A percentile compares a stretch with the other conserved stretches of the same genome.
Evolutionary conservation across 1,284 basidiomycete species (phyloP).

Genomic region (Tilletiaria anomala): DNA sequence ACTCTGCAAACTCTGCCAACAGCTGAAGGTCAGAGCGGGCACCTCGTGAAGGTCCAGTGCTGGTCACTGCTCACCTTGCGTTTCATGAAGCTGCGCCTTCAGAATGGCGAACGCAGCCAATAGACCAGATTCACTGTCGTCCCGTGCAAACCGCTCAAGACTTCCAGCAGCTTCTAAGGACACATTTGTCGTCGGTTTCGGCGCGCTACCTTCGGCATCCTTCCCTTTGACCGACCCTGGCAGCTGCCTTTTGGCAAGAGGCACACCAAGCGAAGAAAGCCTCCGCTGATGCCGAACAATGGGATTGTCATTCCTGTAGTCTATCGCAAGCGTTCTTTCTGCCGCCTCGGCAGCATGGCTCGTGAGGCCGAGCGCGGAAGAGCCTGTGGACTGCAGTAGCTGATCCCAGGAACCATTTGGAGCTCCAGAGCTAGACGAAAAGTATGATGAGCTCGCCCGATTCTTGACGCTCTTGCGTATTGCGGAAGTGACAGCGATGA

Average conservation of each 20-base stretch:
- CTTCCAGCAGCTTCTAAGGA: background rate
- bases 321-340: background rate
- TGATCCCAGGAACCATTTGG: background rate
- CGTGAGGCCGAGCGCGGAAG: background rate
- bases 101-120: slow-evolving; percentile 80
- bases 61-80: slow-evolving; percentile 50
- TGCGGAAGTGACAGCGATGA: slow-evolving; percentile 74
- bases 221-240: background rate
- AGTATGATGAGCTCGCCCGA: background rate
- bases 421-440: background rate
- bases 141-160: background rate
- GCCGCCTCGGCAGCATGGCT: background rate
- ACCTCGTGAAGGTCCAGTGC: no score
- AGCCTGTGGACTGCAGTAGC: background rate
- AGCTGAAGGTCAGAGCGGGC: no score
- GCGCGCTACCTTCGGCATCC: background rate
- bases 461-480: slow-evolving; percentile 66
- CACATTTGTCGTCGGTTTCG: background rate
- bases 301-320: no score
- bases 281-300: background rate
- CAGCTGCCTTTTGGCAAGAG: background rate
- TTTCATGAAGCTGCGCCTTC: slow-evolving; percentile 57
- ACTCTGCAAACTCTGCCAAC: no score
- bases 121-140: slow-evolving; percentile 41
- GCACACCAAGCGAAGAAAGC: background rate